Percentiles rank a stretch among this genome's conserved stretches.
Evolutionary conservation across 768 basidiomycete genomes (phyloP).

Genomic region (Leccinum sublutescens): DNA sequence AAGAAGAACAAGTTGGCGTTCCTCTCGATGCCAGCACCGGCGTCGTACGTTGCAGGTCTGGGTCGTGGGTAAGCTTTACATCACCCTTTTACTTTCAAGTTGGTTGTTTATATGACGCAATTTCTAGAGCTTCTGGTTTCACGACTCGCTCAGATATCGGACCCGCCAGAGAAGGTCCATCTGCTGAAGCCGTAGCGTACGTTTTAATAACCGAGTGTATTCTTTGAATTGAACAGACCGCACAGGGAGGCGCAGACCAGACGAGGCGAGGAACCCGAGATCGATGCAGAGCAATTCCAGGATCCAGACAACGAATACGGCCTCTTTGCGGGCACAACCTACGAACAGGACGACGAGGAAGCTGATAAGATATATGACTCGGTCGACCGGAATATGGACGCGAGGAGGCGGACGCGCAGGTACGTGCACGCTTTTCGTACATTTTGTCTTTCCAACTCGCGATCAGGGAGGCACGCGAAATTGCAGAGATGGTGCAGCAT

Average conservation of each 20-base stretch:
- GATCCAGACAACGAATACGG: conserved; percentile 98
- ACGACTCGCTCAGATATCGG: conserved; percentile 99
- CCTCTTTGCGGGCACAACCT: conserved; percentile 91
- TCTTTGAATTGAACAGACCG: background rate
- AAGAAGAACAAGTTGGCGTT: conserved; percentile 86
- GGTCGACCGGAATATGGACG: conserved; percentile 92
- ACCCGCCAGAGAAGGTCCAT: conserved; percentile 93
- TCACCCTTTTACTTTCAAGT: background rate
- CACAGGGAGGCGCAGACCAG: conserved; percentile 81
- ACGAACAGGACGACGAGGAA: conserved; percentile 97
- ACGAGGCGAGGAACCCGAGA: conserved; percentile 84
- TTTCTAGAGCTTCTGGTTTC: conserved; percentile 85
- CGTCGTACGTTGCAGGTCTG: conserved; percentile 97
- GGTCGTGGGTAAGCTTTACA: conserved; percentile 77
- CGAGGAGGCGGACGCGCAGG: conserved; percentile 76
- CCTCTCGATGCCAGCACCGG: conserved; percentile 89
- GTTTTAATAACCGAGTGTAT: conserved; percentile 31
- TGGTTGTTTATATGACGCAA: conserved; percentile 10
- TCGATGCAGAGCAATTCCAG: conserved; percentile 89
- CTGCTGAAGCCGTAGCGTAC: conserved; percentile 86
- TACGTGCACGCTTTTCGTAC: conserved; percentile 39
- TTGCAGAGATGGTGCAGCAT: conserved; percentile 68
- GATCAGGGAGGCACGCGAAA: conserved; percentile 71
- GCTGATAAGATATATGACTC: conserved; percentile 92
- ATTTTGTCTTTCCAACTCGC: conserved; percentile 10